Evolutionary conservation across 176 grass and related monocot species (phyloP).

Genomic region (Tillandsia fasciculata): DNA sequence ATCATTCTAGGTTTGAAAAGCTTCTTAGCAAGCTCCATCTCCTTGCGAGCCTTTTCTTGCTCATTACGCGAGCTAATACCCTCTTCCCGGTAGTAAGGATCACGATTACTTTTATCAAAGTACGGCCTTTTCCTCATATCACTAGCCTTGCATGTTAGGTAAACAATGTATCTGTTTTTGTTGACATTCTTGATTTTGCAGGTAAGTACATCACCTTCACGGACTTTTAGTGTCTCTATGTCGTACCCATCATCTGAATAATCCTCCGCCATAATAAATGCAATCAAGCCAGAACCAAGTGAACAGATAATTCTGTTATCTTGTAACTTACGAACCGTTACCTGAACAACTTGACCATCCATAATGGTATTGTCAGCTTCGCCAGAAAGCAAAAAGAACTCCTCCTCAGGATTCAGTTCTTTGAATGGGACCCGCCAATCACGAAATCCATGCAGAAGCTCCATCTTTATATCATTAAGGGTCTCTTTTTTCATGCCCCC

Average conservation of each 20-base stretch:
- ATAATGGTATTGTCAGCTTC: slow-evolving; percentile 90
- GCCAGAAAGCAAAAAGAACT: slow-evolving; percentile 93
- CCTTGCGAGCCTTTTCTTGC: slow-evolving; percentile 60
- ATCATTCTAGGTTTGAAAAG: slow-evolving; percentile 95
- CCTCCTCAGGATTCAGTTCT: slow-evolving; percentile 71
- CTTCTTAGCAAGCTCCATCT: slow-evolving; percentile 74
- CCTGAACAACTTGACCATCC: slow-evolving; percentile 92
- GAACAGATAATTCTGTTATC: slow-evolving; percentile 71
- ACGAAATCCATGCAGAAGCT: slow-evolving; percentile 48
- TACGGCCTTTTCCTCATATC: slow-evolving; percentile 50
- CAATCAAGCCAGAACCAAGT: slow-evolving; percentile 94
- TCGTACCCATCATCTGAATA: slow-evolving; percentile 70
- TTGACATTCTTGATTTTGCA: slow-evolving; percentile 85
- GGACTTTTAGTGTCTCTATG: slow-evolving; percentile 40
- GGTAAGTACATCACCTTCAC: slow-evolving; percentile 80
- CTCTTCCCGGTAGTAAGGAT: slow-evolving; percentile 72
- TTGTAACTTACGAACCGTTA: slow-evolving; percentile 66
- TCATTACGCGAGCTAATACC: slow-evolving; percentile 30
- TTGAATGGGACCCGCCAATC: slow-evolving; percentile 54
- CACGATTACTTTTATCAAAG: slow-evolving; percentile 34
- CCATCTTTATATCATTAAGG: slow-evolving; percentile 37
- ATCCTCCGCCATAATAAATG: slow-evolving; percentile 68
- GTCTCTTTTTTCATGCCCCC: slow-evolving; percentile 56
- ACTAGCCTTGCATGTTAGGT: slow-evolving; percentile 60
- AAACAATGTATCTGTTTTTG: slow-evolving; percentile 66